Conservation (phyloP, 108 stramenopile genomes). For the Stephanodiscus triporus region DNA sequence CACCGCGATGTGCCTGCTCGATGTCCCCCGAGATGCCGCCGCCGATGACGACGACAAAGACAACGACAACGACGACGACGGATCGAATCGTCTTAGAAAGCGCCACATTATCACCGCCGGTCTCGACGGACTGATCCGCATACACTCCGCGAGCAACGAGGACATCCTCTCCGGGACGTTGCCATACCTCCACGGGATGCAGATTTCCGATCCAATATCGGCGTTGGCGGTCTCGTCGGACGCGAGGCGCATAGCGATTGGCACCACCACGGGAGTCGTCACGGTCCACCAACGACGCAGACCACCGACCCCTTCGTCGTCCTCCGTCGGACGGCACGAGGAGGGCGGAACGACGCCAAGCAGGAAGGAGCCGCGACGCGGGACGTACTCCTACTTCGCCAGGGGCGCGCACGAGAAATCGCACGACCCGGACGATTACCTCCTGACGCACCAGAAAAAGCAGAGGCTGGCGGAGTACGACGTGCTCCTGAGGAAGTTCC, state of each 20-base stretch:
- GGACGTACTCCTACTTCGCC: conserved; percentile 80
- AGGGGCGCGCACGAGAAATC: conserved; percentile 72
- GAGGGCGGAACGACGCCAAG: not conserved
- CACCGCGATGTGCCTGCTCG: conserved; percentile 63
- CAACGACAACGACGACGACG: conserved; percentile 38
- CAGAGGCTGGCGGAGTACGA: conserved; percentile 78
- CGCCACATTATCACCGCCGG: conserved; percentile 71
- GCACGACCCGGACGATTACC: conserved; percentile 67
- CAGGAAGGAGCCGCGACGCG: conserved; percentile 60
- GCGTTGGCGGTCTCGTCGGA: conserved; percentile 57
- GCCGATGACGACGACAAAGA: conserved; percentile 47
- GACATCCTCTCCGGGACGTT: conserved; percentile 50
- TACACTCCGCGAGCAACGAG: conserved; percentile 59
- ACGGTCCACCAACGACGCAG: conserved; percentile 65
- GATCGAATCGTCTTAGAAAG: conserved; percentile 6
- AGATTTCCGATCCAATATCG: conserved; percentile 65
- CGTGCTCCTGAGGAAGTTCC: conserved; percentile 76
- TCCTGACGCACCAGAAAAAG: conserved; percentile 62
- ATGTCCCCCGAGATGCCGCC: conserved; percentile 22
- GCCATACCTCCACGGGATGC: conserved; percentile 72
- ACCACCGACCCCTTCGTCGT: not conserved
- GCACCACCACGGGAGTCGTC: conserved; percentile 68
- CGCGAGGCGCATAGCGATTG: conserved; percentile 70
- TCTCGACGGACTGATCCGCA: conserved; percentile 75
- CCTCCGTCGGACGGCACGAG: too few species aligned